Evolutionary conservation across 2,329 filamentous ascomycete species (phyloP), one percentile per base, ranked within the genome.

Genomic region (Nemania sp.): DNA sequence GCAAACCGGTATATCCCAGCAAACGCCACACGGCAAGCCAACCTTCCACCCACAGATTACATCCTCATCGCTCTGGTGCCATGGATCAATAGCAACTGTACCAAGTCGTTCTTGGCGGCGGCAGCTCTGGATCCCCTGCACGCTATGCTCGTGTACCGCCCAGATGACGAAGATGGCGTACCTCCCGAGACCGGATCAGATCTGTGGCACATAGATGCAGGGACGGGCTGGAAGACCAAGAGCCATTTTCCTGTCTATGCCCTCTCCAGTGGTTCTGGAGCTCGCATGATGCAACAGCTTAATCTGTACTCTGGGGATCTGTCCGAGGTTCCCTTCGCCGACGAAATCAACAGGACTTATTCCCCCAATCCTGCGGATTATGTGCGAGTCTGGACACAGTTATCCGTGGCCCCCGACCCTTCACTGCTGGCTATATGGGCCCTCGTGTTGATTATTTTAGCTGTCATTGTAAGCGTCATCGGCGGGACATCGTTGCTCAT

Each of bases 181-280:
- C 91, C 92, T 1, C 90, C 93, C 5, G 77, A 84, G 3, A 78
- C 83, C 11, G 84, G 84, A 57, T 87, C 90, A 43, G 72, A 80
- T 0, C 77, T 81, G 2, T 97, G 94, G 94, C 78, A 85, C 61
- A 78, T 96, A 17, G 78, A 85, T 15, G 90, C 92, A 71, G 82
- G 81, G 13, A 86, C 83, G 12, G 78, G 78, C n/a, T 97, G 92
- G 92, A 89, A 87, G 72, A 75, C 77, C 1, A 76, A 80, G n/a
- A 89, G 89, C 69, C 80, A 83, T 29, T 97, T 87, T 69, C 93
- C 94, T 0, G 86, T 97, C 12, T 97, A 95, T 75, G 92, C 91
- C 42, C 79, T 98, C 15, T 84, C 91, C 0, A 87, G 90, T 6
- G 75, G 79, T 10, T 81, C 85, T 18, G 94, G 92, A 20, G 74